These are phyloP conservation scores for Scytalidium lignicola DNA, from an alignment of 2,329 filamentous ascomycete genomes.

Conservation along the genomic window DNA sequence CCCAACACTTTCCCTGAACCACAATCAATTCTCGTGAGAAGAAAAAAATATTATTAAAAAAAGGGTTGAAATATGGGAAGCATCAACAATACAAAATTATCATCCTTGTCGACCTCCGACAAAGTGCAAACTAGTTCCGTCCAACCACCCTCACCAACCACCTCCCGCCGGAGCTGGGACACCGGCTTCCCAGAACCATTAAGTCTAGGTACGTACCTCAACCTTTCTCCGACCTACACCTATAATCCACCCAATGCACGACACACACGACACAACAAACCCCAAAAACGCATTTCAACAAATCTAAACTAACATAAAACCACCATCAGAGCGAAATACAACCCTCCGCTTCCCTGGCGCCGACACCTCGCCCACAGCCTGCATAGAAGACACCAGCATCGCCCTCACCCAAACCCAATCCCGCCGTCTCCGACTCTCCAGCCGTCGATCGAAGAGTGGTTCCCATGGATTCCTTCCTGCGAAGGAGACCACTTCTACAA, in stretches of 20 bases:
- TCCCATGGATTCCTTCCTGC: slow-evolving; percentile 5
- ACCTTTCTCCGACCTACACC: not conserved
- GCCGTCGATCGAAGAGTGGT: slow-evolving; percentile 9
- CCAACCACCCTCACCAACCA: not conserved
- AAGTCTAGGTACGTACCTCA: slow-evolving; percentile 15
- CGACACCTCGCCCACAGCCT: slow-evolving; percentile 50
- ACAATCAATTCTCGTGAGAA: too few relatives aligned
- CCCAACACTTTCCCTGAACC: too few relatives aligned
- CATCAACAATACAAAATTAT: not conserved
- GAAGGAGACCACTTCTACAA: slow-evolving; percentile 2
- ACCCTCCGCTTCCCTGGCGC: slow-evolving; percentile 59
- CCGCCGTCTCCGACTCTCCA: slow-evolving; percentile 12
- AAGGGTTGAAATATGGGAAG: too few relatives aligned
- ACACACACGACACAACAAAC: too few relatives aligned
- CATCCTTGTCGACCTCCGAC: not conserved
- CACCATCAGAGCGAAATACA: slow-evolving; percentile 45
- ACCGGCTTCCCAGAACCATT: slow-evolving; percentile 30
- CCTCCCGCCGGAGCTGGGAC: slow-evolving; percentile 29
- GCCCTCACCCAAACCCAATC: slow-evolving; percentile 29
- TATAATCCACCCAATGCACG: not conserved
- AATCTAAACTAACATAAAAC: not conserved
- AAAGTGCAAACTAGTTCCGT: not conserved
- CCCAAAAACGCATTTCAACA: too few relatives aligned
- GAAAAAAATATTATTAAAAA: too few relatives aligned
- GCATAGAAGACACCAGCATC: slow-evolving; percentile 50